Conservation (phyloP, 2,329 filamentous ascomycete species). For the Canariomyces notabilis region DNA sequence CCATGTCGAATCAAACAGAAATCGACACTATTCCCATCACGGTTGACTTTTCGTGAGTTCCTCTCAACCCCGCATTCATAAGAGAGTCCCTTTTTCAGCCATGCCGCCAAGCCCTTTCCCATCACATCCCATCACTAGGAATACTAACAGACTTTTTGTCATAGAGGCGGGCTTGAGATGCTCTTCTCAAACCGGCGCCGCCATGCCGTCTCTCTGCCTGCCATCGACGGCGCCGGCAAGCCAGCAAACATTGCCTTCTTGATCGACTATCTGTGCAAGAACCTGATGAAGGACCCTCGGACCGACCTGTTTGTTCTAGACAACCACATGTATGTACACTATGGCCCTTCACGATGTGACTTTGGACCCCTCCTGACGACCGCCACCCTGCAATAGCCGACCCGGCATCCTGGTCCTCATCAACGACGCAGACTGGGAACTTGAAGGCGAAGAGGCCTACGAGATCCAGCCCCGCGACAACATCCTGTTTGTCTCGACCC, state of each 20-base stretch:
- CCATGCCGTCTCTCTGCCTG: conserved; percentile 65
- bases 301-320: conserved; percentile 89
- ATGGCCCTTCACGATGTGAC: conserved; percentile 2
- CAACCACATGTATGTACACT: conserved; percentile 80
- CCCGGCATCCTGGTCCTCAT: conserved; percentile 94
- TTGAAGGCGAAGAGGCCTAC: conserved; percentile 91
- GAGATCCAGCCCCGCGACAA: conserved; percentile 77
- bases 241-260: conserved; percentile 69
- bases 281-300: conserved; percentile 78
- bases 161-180: conserved; percentile 85
- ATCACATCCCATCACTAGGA: conserved; percentile 10
- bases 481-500: conserved; percentile 91
- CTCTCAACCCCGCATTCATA: neutral
- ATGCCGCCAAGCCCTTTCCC: neutral
- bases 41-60: conserved; percentile 62
- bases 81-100: neutral
- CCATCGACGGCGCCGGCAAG: conserved; percentile 52
- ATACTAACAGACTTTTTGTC: neutral
- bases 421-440: conserved; percentile 97
- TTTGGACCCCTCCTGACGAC: conserved; percentile 4
- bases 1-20: conserved; percentile 13
- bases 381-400: conserved; percentile 52
- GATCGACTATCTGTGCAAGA: conserved; percentile 71
- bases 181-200: conserved; percentile 81
- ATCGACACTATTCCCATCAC: conserved; percentile 49